Conservation (phyloP, 768 basidiomycete genomes). For the Lentinula raphanica region DNA sequence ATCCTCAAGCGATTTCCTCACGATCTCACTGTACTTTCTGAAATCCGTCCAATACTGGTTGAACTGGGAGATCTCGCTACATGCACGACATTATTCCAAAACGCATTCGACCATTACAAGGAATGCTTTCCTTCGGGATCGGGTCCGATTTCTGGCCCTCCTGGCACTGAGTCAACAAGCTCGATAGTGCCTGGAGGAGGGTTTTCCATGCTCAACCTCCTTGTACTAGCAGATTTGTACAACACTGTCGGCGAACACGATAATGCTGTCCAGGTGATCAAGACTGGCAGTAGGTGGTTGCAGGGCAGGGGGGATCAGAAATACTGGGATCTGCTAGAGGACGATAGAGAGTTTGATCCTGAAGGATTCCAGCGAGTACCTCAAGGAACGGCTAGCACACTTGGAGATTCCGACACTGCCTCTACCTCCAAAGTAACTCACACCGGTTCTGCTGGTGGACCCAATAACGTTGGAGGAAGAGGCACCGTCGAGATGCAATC, state of each 20-base stretch:
- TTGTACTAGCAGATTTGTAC: slow-evolving; percentile 81
- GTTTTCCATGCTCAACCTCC: slow-evolving; percentile 65
- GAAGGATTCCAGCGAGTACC: slow-evolving; percentile 8
- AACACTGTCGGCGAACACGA: slow-evolving; percentile 66
- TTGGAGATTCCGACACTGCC: slow-evolving; percentile 8
- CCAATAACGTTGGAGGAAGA: slow-evolving; percentile 26
- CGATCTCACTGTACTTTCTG: slow-evolving; percentile 72
- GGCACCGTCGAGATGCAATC: slow-evolving; percentile 30
- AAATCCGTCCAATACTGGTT: slow-evolving; percentile 72
- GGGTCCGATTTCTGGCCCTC: slow-evolving; percentile 20
- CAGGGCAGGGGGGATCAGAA: slow-evolving; percentile 70
- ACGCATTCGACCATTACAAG: slow-evolving; percentile 70
- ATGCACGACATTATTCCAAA: slow-evolving; percentile 64
- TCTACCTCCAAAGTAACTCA: background rate
- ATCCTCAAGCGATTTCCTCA: slow-evolving; percentile 76
- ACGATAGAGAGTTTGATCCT: slow-evolving; percentile 85
- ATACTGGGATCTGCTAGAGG: slow-evolving; percentile 77
- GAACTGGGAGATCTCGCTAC: slow-evolving; percentile 62
- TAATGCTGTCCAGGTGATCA: slow-evolving; percentile 61
- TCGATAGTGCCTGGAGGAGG: slow-evolving; percentile 37
- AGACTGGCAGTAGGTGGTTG: slow-evolving; percentile 84
- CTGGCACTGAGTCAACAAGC: slow-evolving; percentile 12
- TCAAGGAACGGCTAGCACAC: slow-evolving; percentile 7
- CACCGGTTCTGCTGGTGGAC: background rate
- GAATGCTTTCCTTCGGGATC: slow-evolving; percentile 38